Evolutionary conservation across 305 asterid species (phyloP), one percentile per base, ranked within the genome.

Genomic region (Coffea humblotiana): DNA sequence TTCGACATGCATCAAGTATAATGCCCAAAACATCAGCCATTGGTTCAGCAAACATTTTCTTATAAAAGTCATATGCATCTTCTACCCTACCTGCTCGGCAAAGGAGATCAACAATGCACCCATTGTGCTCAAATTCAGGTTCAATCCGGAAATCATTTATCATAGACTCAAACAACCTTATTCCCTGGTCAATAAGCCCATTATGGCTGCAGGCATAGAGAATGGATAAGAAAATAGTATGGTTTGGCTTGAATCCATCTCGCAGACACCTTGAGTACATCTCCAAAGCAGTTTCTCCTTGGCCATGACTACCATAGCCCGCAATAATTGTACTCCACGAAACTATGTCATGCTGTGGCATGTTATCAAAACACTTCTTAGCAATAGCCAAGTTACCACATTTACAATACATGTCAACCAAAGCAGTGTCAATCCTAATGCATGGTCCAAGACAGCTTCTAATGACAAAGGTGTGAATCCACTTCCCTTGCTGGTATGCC

Each of bases 341-440:
- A 74, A 93, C 85, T n/a, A 81, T 76, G 79, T 92, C 97, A 32
- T 85, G 94, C 27, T 81, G 82, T 68, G 77, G 84, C 92, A 94
- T 90, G 70, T 87, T 81, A 69, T 90, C 90, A 51, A 90, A 92
- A 84, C 93, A 91, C 83, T 80, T 90, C 78, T 92, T 90, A 23
- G 97, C 93, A 76, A 86, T 87, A 77, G 70, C 82, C 56, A 94
- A 79, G 83, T 90, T 90, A 13, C 98, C 97, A 51, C 98, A 94
- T 87, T 92, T 92, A 77, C 89, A 92, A 79, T 94, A 94, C 97
- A 94, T 91, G 80, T 94, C 97, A 68, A 94, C 92, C 87, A 94
- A 87, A 75, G 92, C 92, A 12, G 98, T 89, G 71, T 89, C 91
- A 47, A 90, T 86, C 84, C 85, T 88, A 37, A 94, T 83, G 80